Conservation (phyloP, 148 eudicot species). For the Dysphania ambrosioides region DNA sequence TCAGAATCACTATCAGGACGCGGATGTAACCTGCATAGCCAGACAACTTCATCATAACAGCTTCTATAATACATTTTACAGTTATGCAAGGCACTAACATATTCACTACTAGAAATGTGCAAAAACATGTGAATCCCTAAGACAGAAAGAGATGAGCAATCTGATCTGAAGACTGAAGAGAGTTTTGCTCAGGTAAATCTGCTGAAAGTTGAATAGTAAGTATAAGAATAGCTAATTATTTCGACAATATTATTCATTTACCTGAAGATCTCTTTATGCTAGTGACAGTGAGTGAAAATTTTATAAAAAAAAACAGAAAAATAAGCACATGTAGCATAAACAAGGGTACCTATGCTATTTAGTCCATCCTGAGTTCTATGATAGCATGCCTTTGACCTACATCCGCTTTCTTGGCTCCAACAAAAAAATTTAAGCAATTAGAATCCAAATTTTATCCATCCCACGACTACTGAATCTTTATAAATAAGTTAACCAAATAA, state of each 20-base stretch:
- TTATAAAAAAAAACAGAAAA: neutral
- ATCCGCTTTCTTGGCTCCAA: neutral
- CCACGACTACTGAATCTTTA: neutral
- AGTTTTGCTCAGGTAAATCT: neutral
- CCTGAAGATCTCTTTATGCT: neutral
- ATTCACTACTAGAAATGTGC: neutral
- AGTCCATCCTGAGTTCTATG: neutral
- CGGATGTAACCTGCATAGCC: slow-evolving; percentile 61
- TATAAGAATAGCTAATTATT: too few relatives aligned
- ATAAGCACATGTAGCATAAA: neutral
- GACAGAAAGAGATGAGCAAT: too few relatives aligned
- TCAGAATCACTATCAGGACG: slow-evolving; percentile 77
- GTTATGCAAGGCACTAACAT: neutral
- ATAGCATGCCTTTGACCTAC: neutral
- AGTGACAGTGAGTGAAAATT: neutral
- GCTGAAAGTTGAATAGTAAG: neutral
- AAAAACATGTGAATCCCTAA: neutral
- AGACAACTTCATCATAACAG: neutral
- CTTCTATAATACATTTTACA: neutral
- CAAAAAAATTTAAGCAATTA: neutral
- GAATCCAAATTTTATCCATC: neutral
- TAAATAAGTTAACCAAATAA: neutral
- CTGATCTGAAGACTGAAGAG: neutral
- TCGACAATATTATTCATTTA: too few relatives aligned
- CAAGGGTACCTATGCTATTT: neutral